Conservation (phyloP, 2,329 filamentous ascomycete genomes). For the Ceratocystiopsis sp. region DNA sequence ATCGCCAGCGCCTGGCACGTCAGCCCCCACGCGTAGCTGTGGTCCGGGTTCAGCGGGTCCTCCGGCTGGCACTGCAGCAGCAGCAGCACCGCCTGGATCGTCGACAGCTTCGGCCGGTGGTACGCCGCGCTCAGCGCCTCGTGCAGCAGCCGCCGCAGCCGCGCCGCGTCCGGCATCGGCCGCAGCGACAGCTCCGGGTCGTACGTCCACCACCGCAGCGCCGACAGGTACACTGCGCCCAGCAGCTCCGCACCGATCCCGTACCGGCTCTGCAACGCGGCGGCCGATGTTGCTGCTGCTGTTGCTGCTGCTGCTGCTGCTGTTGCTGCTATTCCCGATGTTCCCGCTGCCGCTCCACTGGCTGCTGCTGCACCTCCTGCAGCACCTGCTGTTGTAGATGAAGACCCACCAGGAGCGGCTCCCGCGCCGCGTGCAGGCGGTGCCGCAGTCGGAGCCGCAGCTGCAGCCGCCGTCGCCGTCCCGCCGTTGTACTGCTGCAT, state of each 20-base stretch:
- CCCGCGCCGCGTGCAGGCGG: too few species aligned
- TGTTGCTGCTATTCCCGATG: too few species aligned
- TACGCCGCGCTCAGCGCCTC: slow-evolving; percentile 17
- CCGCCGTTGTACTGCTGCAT: slow-evolving; percentile 28
- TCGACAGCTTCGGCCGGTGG: slow-evolving; percentile 23
- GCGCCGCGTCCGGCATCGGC: slow-evolving; percentile 19
- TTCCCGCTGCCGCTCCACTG: background rate
- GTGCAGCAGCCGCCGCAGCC: slow-evolving; percentile 17
- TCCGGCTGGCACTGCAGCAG: slow-evolving; percentile 21
- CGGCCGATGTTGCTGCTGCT: background rate
- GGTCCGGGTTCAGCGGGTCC: slow-evolving; percentile 18
- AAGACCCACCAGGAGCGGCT: too few species aligned
- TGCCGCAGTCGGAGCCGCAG: too few species aligned
- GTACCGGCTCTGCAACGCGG: background rate
- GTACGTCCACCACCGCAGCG: slow-evolving; percentile 37
- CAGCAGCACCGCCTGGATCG: slow-evolving; percentile 25
- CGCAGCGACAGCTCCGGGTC: slow-evolving; percentile 23
- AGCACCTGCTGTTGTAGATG: too few species aligned
- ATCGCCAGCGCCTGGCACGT: slow-evolving; percentile 30
- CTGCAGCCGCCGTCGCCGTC: too few species aligned
- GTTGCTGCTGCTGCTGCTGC: too few species aligned
- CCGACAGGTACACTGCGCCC: slow-evolving; percentile 37
- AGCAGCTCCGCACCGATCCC: slow-evolving; percentile 30
- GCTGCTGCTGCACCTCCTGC: too few species aligned
- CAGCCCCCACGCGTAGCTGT: slow-evolving; percentile 20